Base-by-base conservation (phyloP, 768 basidiomycete species). In the Suillus hirtellus region DNA sequence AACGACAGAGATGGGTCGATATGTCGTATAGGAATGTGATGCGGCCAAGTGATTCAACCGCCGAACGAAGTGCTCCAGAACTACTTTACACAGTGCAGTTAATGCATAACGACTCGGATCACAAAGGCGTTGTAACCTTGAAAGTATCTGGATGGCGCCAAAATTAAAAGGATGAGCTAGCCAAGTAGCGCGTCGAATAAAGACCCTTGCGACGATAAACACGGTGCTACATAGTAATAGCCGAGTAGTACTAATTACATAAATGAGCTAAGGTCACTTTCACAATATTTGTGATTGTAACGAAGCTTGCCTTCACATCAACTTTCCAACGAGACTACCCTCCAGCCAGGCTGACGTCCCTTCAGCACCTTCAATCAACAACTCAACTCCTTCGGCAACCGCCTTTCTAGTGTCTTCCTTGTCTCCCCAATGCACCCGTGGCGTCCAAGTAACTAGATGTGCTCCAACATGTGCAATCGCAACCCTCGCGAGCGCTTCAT, bases 361-460 rank as follows among this genome's bases (percentile, higher is more conserved):
- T 19, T 67, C 64, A 42, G 70, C 68, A 15, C 79, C 77, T 21
- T 74, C 61, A 21, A 81, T 67, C 35, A 88, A 61, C 49, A 81
- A 72, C 42, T 78, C 72, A 27, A 84, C 76, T 0, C 88, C 88
- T 65, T 84, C 80, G 60, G 69, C 61, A 19, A 87, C 84, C 6
- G 84, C 78, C 60, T 77, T 77, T 63, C 84, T 78, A 37, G 80
- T 83, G 59, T 69, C 72, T 63, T 84, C 79, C 63, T 76, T 79
- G 37, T 72, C 76, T 43, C 82, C 80, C 89, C 87, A 89, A 2
- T 72, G 66, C 6, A 77, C 65, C 2, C 85, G 77, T 8, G 85
- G 80, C 10, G 85, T 86, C 69, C 76, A 78, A 4, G 80, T 78
- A 11, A 83, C 80, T 42, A 84, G 70, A 71, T 90, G 89, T 14